Evolutionary conservation across 2,329 filamentous ascomycete genomes (phyloP), one percentile per base, ranked within the genome.

Genomic region (Pseudogymnoascus sp.): DNA sequence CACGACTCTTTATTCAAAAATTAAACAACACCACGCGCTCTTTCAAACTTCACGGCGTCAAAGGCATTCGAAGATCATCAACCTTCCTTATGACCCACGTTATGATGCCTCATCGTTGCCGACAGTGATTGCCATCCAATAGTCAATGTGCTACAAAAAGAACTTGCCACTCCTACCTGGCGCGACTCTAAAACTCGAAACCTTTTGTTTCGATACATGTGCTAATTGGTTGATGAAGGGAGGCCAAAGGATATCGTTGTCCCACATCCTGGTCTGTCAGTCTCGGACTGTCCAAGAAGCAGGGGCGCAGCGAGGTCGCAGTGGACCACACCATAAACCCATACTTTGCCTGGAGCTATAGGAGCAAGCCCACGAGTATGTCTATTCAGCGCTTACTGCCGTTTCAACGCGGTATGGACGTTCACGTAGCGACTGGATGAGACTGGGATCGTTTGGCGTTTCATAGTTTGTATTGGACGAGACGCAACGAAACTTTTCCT

Each of bases 391-490:
- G 50, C 50, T 10, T 56, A 33, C 50, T 21, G 1, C 26, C 5
- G 50, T 56, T 56, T 56, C 50, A 56, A 56, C 29, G 50, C 50
- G 50, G n/a, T 56, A 33, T 56, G 50, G n/a, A 8, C 4, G 50
- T 56, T 56, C 50, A 56, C 50, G 50, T 56, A 56, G 50, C 5
- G 29, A 56, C 50, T 56, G 50, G 50, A 33, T 4, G 50, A 26
- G 50, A 56, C 50, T 33, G 50, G 50, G 50, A 56, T 56, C n/a
- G 33, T 33, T 56, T 56, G 50, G 29, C 50, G 50, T 56, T 56
- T 56, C 50, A 56, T 56, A 33, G 50, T 56, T 33, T 56, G 50
- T 56, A 56, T 56, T 56, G 50, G 50, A 10, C 50, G 50, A 56
- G 50, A 14, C 50, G 50, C n/a, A 56, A 56, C 26, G n/a, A 56